Evolutionary conservation across 169 alveolate species (phyloP).

Genomic region (Besnoitia besnoiti): DNA sequence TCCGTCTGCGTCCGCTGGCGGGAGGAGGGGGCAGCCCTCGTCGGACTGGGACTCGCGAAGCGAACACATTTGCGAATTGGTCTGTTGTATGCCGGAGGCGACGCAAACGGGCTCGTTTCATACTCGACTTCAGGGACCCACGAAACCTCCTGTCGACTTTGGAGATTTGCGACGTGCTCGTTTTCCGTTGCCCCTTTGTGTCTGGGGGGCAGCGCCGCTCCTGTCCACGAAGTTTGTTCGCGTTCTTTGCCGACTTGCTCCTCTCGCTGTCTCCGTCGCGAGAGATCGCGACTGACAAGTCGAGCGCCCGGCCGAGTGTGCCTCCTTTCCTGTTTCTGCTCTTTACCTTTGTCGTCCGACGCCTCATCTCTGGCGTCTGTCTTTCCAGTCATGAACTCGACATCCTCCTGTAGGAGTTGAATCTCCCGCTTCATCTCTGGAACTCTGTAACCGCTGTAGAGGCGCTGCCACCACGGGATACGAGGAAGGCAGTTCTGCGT

Average conservation of each 20-base stretch:
- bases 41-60: background rate
- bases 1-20: background rate
- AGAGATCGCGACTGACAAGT: too few species aligned
- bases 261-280: too few species aligned
- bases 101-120: too few species aligned
- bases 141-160: background rate
- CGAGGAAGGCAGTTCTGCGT: background rate
- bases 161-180: too few species aligned
- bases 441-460: background rate
- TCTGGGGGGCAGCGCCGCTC: too few species aligned
- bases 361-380: background rate
- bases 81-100: background rate
- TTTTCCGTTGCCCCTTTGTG: too few species aligned
- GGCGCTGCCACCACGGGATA: slow-evolving; percentile 35
- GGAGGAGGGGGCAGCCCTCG: background rate
- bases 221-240: too few species aligned
- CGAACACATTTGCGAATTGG: background rate
- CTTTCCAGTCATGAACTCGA: background rate
- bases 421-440: slow-evolving; percentile 12
- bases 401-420: background rate
- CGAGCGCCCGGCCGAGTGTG: too few species aligned
- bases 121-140: background rate
- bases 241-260: too few species aligned
- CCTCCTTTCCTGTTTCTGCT: too few species aligned
- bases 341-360: background rate